Evolutionary conservation across 1,284 basidiomycete genomes (phyloP), one percentile per base, ranked within the genome.

Genomic region (Volvariella volvacea): DNA sequence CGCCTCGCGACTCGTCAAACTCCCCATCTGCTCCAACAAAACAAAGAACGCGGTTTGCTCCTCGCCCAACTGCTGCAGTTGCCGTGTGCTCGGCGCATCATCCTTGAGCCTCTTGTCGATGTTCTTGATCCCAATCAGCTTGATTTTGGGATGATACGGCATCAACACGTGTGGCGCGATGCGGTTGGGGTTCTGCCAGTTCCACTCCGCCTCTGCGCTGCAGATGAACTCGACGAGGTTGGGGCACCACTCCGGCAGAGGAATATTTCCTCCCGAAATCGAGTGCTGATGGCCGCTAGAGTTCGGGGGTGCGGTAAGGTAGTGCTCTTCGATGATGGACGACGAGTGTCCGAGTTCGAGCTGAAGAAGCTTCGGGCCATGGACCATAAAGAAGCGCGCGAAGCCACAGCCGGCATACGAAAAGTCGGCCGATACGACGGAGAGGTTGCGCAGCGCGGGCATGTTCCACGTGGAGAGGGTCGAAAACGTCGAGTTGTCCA

Each of bases 131-230:
- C 81, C 83, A 48, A 87, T 86, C 46, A 86, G 68, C 56, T 78
- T 64, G 12, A 87, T 59, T 9, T 62, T 65, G 0, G 76, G 73
- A 54, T 87, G 83, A 3, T 73, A 59, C 10, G 82, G 79, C 21
- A 87, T 67, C 4, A 87, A 65, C 22, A 83, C 68, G 49, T 87
- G 84, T 1, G 84, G 83, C n/a, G 83, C 80, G 50, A 87, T 83
- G 80, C 81, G 84, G 55, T 87, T 83, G 0, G 84, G 84, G 43
- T 68, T 71, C 52, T 77, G 73, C 84, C 83, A 87, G 50, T 85
- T 81, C 83, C 83, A 87, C 54, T 83, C 82, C 2, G 83, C 82
- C 48, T 85, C 80, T 2, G 83, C 83, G 39, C 72, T 76, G 54
- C 83, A 84, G 43, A 87, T 78, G 55, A 87, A 80, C 55, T 83